Evolutionary conservation across 306 rosid genomes (phyloP).

Genomic region (Begonia fuchsioides): DNA sequence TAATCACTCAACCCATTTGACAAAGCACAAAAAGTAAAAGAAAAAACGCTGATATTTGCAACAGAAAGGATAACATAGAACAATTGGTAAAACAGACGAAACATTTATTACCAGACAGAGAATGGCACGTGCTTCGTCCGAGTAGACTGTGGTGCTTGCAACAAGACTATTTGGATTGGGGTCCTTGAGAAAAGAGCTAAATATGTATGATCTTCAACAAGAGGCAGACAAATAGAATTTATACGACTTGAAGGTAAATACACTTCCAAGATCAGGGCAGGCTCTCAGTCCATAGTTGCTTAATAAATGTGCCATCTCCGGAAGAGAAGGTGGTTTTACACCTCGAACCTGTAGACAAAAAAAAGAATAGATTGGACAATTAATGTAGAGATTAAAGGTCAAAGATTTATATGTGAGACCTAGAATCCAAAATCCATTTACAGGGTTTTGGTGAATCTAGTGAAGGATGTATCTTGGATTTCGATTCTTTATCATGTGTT

Average conservation of each 20-base stretch:
- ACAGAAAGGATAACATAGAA: no score
- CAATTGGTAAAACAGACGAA: constrained; percentile 6
- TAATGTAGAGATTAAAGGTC: constrained; percentile 16
- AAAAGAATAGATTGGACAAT: no score
- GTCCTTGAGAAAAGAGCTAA: constrained; percentile 40
- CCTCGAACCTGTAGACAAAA: constrained; percentile 67
- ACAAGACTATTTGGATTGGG: constrained; percentile 95
- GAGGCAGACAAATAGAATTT: constrained; percentile 5
- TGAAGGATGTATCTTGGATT: no score
- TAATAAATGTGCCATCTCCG: constrained; percentile 77
- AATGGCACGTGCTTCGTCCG: constrained; percentile 89
- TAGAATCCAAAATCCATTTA: no score
- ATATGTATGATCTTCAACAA: constrained; percentile 10
- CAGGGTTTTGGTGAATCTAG: no score
- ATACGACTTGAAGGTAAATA: not conserved
- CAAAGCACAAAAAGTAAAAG: no score
- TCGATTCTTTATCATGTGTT: no score
- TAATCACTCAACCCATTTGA: no score
- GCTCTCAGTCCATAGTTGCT: constrained; percentile 48
- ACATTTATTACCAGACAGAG: constrained; percentile 74
- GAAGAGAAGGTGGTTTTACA: constrained; percentile 70
- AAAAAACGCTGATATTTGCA: no score
- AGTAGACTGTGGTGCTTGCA: constrained; percentile 76
- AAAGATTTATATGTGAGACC: constrained; percentile 3
- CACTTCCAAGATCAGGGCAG: constrained; percentile 86